Conservation (phyloP, 2,329 filamentous ascomycete genomes). For the Septoria petroselini region DNA sequence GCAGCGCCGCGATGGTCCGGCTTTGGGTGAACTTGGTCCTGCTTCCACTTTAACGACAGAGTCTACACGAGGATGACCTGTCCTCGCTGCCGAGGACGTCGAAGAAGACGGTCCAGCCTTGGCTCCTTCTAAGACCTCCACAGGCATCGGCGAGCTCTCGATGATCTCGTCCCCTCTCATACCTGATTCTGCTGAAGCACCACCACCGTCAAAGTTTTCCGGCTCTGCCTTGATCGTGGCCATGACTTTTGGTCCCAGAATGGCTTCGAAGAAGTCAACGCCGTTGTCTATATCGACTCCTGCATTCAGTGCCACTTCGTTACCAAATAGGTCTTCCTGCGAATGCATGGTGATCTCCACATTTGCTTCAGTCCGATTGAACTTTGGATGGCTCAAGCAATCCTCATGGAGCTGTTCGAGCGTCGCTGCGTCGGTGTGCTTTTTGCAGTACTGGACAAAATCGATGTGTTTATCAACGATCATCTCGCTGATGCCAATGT, state of each 20-base stretch:
- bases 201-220: too few species aligned
- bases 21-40: background rate
- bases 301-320: background rate
- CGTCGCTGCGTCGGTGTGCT: background rate
- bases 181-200: background rate
- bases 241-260: background rate
- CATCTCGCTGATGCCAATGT: constrained; percentile 2
- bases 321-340: constrained; percentile 3
- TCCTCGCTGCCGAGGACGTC: too few species aligned
- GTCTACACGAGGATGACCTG: background rate
- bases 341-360: constrained; percentile 4
- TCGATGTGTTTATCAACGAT: background rate
- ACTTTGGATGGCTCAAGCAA: background rate
- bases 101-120: background rate
- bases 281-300: background rate
- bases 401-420: background rate
- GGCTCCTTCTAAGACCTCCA: too few species aligned
- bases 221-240: too few species aligned
- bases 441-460: background rate
- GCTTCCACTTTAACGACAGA: background rate
- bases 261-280: constrained; percentile 1
- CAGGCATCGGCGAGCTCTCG: too few species aligned
- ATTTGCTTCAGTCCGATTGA: background rate
- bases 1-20: constrained; percentile 1
- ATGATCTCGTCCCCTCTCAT: too few species aligned